These are phyloP conservation scores for Pyricularia sp. DNA, from an alignment of 2,329 filamentous ascomycete genomes.

Conservation along the genomic window DNA sequence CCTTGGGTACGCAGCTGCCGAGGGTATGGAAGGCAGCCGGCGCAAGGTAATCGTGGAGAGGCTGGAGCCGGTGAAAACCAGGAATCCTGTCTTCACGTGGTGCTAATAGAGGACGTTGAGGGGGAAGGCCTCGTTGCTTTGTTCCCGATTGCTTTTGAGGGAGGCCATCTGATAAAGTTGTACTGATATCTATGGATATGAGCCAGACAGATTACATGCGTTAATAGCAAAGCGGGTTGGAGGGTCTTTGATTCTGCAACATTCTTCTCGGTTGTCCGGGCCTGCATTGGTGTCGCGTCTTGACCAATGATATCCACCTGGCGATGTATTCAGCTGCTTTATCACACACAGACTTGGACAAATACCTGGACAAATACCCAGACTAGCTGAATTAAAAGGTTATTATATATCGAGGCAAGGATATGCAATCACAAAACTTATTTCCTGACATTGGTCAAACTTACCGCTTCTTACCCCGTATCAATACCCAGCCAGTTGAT, in stretches of 20 bases:
- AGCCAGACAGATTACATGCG: neutral
- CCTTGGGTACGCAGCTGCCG: slow-evolving; percentile 85
- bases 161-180: neutral
- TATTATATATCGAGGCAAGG: too few species aligned
- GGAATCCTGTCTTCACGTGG: slow-evolving; percentile 95
- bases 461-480: too few species aligned
- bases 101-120: slow-evolving; percentile 47
- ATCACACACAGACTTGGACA: too few species aligned
- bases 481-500: too few species aligned
- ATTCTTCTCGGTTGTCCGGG: neutral
- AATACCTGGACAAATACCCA: too few species aligned
- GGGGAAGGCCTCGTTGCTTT: neutral
- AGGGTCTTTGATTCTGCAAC: neutral
- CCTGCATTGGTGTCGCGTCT: neutral
- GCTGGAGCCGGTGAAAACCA: slow-evolving; percentile 88
- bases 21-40: slow-evolving; percentile 84
- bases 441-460: too few species aligned
- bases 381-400: too few species aligned
- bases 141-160: neutral
- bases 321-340: too few species aligned
- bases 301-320: too few species aligned
- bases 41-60: slow-evolving; percentile 95
- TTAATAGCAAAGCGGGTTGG: neutral
- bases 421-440: too few species aligned
- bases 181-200: neutral